Conservation (phyloP, 768 basidiomycete species). For the Podaxis sp. region DNA sequence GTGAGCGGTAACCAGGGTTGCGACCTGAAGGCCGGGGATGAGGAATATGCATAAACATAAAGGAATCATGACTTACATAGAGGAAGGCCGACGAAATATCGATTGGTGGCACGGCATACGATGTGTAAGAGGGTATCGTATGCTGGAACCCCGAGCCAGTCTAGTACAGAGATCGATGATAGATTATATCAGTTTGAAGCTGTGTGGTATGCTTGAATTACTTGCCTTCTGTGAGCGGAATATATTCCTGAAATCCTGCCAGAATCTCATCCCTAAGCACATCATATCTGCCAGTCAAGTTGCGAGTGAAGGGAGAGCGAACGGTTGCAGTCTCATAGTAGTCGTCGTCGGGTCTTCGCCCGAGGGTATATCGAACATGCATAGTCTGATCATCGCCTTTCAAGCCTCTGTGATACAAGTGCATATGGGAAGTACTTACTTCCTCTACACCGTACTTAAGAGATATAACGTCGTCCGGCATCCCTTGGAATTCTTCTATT, state of each 20-base stretch:
- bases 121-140: neutral
- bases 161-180: neutral
- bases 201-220: neutral
- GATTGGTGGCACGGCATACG: constrained; percentile 7
- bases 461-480: constrained; percentile 31
- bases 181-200: neutral
- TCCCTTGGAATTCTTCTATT: constrained; percentile 33
- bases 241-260: constrained; percentile 2
- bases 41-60: neutral
- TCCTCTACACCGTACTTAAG: constrained; percentile 27
- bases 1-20: constrained; percentile 31
- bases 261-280: constrained; percentile 15
- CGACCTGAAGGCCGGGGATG: constrained; percentile 30
- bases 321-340: constrained; percentile 8
- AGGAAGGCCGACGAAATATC: constrained; percentile 15
- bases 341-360: constrained; percentile 2
- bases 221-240: constrained; percentile 24
- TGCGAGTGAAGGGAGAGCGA: constrained; percentile 10
- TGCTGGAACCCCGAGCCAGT: neutral
- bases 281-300: constrained; percentile 7
- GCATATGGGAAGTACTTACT: constrained; percentile 17
- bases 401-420: neutral
- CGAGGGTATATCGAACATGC: constrained; percentile 31
- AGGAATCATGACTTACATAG: neutral
- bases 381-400: constrained; percentile 17